A percentile compares a stretch with the other conserved stretches of the same genome.
phyloP scores from a whole-genome alignment of 2,329 filamentous ascomycete species.

The Exophiala sp. region DNA sequence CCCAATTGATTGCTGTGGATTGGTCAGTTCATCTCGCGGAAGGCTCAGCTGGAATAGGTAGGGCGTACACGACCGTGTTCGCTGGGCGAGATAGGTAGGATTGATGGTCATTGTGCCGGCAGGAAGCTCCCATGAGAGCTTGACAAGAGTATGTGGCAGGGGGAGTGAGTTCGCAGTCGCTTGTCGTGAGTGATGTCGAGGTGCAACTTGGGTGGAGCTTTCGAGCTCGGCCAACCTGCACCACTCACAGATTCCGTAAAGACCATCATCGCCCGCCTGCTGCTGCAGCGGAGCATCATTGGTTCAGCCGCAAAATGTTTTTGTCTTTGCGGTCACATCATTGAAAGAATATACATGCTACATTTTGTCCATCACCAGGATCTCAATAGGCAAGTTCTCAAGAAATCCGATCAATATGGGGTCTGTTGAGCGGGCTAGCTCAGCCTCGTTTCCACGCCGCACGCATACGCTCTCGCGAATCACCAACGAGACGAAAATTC shows the following conservation, averaged over 20 bases:
- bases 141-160: neutral
- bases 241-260: neutral
- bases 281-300: neutral
- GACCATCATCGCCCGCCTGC: neutral
- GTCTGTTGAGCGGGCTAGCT: conserved; percentile 19
- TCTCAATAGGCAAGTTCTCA: neutral
- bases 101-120: conserved; percentile 69
- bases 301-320: conserved; percentile 1
- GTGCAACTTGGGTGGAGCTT: conserved; percentile 14
- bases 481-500: conserved; percentile 98
- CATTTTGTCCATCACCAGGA: no score
- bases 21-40: conserved; percentile 29
- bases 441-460: conserved; percentile 48
- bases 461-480: conserved; percentile 75
- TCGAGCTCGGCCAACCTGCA: conserved; percentile 11
- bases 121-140: conserved; percentile 20
- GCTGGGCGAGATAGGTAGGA: conserved; percentile 83
- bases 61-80: conserved; percentile 68
- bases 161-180: conserved; percentile 5
- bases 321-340: neutral
- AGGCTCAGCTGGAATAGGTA: neutral
- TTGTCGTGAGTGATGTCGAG: conserved; percentile 7
- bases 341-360: neutral
- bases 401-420: conserved; percentile 11
- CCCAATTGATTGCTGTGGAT: conserved; percentile 72